These are phyloP conservation scores for Lachnellula arida DNA, from an alignment of 2,329 filamentous ascomycete genomes.

Conservation along the genomic window DNA sequence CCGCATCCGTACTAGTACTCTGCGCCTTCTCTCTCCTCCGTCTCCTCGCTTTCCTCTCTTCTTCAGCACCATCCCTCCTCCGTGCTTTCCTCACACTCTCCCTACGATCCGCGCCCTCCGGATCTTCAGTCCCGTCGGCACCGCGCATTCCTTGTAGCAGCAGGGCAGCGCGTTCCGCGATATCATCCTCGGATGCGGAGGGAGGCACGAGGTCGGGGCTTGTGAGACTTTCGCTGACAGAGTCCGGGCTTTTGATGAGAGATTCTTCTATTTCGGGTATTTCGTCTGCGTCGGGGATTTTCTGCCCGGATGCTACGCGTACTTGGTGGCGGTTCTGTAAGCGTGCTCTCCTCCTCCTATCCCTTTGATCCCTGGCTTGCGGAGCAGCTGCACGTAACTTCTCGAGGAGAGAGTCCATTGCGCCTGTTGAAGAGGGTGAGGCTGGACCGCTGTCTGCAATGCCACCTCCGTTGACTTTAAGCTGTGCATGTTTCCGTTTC, in stretches of 20 bases:
- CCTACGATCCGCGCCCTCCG: constrained; percentile 47
- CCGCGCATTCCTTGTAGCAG: constrained; percentile 79
- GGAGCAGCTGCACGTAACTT: constrained; percentile 91
- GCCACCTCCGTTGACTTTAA: constrained; percentile 46
- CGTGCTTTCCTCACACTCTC: constrained; percentile 57
- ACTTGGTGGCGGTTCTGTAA: constrained; percentile 90
- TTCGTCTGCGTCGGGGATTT: constrained; percentile 71
- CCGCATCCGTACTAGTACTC: background rate
- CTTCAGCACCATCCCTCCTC: constrained; percentile 64
- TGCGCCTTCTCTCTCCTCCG: constrained; percentile 58
- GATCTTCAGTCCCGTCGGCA: constrained; percentile 49
- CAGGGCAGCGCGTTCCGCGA: constrained; percentile 78
- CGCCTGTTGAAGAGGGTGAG: constrained; percentile 72
- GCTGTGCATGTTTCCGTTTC: constrained; percentile 77
- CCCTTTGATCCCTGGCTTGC: constrained; percentile 81
- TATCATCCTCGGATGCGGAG: constrained; percentile 51
- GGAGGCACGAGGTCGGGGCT: constrained; percentile 18
- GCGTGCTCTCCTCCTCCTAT: constrained; percentile 78
- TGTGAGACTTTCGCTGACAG: constrained; percentile 31
- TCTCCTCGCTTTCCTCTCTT: constrained; percentile 65
- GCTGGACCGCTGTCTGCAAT: constrained; percentile 44
- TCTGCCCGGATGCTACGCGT: constrained; percentile 81
- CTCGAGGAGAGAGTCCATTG: constrained; percentile 93
- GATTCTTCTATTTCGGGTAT: constrained; percentile 53
- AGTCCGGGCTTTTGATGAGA: constrained; percentile 47